A percentile compares a stretch with the other conserved stretches of the same genome.
These are phyloP conservation scores for Suillus occidentalis DNA, from an alignment of 768 basidiomycete species.

Conservation along the genomic window DNA sequence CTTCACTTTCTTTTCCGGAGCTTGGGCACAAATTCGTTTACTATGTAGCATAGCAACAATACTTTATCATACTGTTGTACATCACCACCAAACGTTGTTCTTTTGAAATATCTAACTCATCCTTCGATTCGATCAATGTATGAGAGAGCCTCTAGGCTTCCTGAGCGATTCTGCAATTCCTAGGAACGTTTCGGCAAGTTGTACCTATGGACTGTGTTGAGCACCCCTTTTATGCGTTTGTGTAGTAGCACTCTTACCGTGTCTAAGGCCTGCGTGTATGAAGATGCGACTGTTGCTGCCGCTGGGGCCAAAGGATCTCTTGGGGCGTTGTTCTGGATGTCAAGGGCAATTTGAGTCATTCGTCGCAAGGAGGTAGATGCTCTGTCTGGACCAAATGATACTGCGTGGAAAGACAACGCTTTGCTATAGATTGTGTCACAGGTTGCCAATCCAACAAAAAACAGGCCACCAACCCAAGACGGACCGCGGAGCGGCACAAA, in stretches of 20 bases:
- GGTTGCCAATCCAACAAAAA: background rate
- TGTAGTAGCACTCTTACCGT: slow-evolving; percentile 37
- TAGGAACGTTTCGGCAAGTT: slow-evolving; percentile 57
- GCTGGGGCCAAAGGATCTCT: slow-evolving; percentile 37
- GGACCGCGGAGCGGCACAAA: slow-evolving; percentile 42
- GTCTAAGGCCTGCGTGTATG: slow-evolving; percentile 51
- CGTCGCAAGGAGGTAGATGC: slow-evolving; percentile 34
- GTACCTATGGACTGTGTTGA: slow-evolving; percentile 37
- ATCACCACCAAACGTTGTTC: background rate
- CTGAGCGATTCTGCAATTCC: slow-evolving; percentile 57
- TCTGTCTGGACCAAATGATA: slow-evolving; percentile 49
- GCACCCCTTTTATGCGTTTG: background rate
- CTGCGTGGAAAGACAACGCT: slow-evolving; percentile 56
- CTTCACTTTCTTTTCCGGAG: background rate
- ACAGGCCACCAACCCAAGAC: slow-evolving; percentile 40
- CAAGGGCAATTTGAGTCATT: slow-evolving; percentile 54
- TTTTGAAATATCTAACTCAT: background rate
- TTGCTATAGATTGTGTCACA: slow-evolving; percentile 35
- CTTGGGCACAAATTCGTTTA: background rate
- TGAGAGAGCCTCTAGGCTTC: slow-evolving; percentile 53
- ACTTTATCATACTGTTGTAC: background rate
- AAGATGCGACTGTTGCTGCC: slow-evolving; percentile 38
- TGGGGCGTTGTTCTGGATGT: slow-evolving; percentile 46
- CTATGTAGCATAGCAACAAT: background rate
- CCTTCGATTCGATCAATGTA: slow-evolving; percentile 25